These are phyloP conservation scores for Plectosphaerella plurivora DNA, from an alignment of 2,329 filamentous ascomycete species.

Conservation along the genomic window DNA sequence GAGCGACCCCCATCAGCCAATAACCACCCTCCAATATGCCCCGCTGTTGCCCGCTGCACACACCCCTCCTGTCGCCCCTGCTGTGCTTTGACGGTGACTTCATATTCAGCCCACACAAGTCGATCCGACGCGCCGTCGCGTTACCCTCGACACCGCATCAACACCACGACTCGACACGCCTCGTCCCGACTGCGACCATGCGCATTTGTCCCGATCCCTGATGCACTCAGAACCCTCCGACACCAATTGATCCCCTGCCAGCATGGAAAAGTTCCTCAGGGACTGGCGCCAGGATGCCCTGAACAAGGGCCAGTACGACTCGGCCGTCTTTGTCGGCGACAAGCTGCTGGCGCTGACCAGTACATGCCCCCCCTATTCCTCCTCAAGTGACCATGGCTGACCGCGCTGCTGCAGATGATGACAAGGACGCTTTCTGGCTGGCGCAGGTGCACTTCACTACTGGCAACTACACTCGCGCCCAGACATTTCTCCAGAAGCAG, in stretches of 20 bases:
- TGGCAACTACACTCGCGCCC: constrained; percentile 89
- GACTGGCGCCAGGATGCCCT: constrained; percentile 94
- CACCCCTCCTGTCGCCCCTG: too few relatives aligned
- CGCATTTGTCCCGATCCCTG: too few relatives aligned
- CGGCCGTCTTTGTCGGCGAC: constrained; percentile 95
- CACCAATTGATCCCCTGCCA: too few relatives aligned
- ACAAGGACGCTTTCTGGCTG: constrained; percentile 93
- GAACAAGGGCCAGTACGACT: constrained; percentile 94
- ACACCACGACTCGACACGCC: not conserved
- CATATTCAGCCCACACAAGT: too few relatives aligned
- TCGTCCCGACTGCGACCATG: not conserved
- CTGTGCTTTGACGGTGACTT: too few relatives aligned
- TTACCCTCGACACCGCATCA: not conserved
- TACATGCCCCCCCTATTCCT: constrained; percentile 36
- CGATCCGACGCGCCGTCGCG: too few relatives aligned
- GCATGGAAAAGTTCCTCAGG: constrained; percentile 89
- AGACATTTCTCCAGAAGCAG: constrained; percentile 78
- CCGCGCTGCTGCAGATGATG: constrained; percentile 60
- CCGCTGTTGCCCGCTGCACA: too few relatives aligned
- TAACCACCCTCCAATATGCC: too few relatives aligned
- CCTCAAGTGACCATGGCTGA: not conserved
- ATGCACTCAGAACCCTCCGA: too few relatives aligned
- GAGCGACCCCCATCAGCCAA: too few relatives aligned
- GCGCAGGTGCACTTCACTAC: constrained; percentile 97
- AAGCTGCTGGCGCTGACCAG: constrained; percentile 93